These are phyloP conservation scores for Malus hybrid DNA, from an alignment of 331 rosid species.

Conservation along the genomic window DNA sequence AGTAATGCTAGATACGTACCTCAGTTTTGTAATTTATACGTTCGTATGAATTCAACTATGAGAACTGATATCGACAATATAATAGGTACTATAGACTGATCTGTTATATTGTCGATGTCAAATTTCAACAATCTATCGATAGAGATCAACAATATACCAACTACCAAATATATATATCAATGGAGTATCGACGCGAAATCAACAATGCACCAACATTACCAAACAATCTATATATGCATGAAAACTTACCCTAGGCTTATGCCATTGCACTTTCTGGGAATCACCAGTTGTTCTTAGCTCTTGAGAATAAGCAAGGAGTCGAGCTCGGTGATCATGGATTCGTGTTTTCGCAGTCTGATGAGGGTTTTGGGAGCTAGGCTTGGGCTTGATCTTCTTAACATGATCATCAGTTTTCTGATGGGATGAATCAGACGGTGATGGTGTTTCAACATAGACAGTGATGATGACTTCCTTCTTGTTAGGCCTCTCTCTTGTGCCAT, in stretches of 20 bases:
- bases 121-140: neutral
- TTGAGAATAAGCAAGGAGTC: constrained; percentile 48
- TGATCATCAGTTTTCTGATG: neutral
- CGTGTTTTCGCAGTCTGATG: constrained; percentile 2
- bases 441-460: constrained; percentile 48
- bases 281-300: constrained; percentile 28
- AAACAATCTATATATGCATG: neutral
- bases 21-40: neutral
- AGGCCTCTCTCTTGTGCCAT: constrained; percentile 3
- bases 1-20: neutral
- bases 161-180: too few species aligned
- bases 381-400: constrained; percentile 16
- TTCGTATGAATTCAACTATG: neutral
- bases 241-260: constrained; percentile 23
- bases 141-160: neutral
- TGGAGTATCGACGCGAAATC: neutral
- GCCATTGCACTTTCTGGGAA: constrained; percentile 16
- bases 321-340: constrained; percentile 51
- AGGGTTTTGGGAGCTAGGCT: neutral
- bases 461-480: constrained; percentile 44
- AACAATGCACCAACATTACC: neutral
- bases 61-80: too few species aligned
- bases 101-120: neutral
- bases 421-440: neutral
- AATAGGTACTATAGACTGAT: too few species aligned